Percentiles rank a stretch among this genome's conserved stretches.
Conservation (phyloP, 805 yeast genomes). For the Blastobotrys mokoenaii region DNA sequence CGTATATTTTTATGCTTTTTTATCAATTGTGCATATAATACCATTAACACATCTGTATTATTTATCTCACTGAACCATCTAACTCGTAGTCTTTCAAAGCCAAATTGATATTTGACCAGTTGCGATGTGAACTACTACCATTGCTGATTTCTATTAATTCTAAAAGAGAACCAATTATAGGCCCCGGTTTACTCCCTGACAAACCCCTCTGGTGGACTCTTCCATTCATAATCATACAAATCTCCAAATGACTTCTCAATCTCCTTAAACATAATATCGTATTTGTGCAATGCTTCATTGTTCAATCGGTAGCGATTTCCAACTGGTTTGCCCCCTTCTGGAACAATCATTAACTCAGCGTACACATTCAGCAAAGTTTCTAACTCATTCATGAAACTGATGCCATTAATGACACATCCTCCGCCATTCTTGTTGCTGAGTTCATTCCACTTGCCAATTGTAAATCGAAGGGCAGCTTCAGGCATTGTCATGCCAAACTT, state of each 20-base stretch:
- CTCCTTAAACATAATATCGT: slow-evolving; percentile 7
- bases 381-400: slow-evolving; percentile 11
- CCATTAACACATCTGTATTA: no score
- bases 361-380: slow-evolving; percentile 6
- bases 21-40: no score
- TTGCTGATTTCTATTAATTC: no score
- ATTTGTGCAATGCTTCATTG: slow-evolving; percentile 3
- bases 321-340: slow-evolving; percentile 1
- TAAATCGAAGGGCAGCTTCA: slow-evolving; percentile 69
- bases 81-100: no score
- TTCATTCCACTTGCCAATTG: slow-evolving; percentile 48
- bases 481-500: slow-evolving; percentile 56
- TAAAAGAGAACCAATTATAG: no score
- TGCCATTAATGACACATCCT: slow-evolving; percentile 12
- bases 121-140: no score
- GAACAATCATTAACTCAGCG: slow-evolving; percentile 5
- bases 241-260: slow-evolving; percentile 9
- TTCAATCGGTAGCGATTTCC: slow-evolving; percentile 8
- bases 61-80: no score
- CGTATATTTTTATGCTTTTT: no score
- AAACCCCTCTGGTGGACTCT: slow-evolving; percentile 4
- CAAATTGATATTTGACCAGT: no score
- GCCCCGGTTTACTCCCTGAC: no score
- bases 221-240: slow-evolving; percentile 10
- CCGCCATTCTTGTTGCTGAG: slow-evolving; percentile 11